Percentiles rank a stretch among this genome's conserved stretches.
phyloP scores from a whole-genome alignment of 2,329 filamentous ascomycete genomes.

The Phyllachora maydis region DNA sequence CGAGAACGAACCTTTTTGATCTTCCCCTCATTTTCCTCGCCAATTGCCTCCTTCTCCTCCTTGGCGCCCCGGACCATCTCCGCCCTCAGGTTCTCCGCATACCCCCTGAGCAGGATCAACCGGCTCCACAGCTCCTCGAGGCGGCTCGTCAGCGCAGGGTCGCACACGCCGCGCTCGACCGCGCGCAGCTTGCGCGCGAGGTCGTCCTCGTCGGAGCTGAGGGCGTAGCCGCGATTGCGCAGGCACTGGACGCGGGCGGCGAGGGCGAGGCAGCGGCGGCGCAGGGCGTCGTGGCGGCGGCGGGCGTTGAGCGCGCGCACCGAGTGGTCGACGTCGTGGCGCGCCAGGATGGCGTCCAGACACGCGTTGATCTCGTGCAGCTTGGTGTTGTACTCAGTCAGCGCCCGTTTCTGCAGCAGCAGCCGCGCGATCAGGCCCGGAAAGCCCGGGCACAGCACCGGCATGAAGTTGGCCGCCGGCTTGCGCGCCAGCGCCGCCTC shows the following conservation, averaged over 20 bases:
- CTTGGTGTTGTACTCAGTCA: slow-evolving; percentile 47
- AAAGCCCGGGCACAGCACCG: slow-evolving; percentile 58
- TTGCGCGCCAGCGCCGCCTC: slow-evolving; percentile 68
- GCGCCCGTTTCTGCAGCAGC: slow-evolving; percentile 47
- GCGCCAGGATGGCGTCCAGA: slow-evolving; percentile 49
- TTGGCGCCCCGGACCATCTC: slow-evolving; percentile 48
- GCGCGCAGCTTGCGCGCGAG: slow-evolving; percentile 49
- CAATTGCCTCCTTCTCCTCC: slow-evolving; percentile 34
- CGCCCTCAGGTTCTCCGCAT: slow-evolving; percentile 49
- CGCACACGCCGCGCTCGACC: slow-evolving; percentile 49
- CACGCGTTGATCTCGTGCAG: slow-evolving; percentile 65
- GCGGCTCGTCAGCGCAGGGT: slow-evolving; percentile 53
- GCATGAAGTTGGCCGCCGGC: slow-evolving; percentile 56
- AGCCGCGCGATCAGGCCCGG: slow-evolving; percentile 50
- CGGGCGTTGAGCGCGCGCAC: slow-evolving; percentile 54
- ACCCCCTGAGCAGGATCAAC: slow-evolving; percentile 52
- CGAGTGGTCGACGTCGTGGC: slow-evolving; percentile 57
- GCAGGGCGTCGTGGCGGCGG: slow-evolving; percentile 50
- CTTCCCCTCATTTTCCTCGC: slow-evolving; percentile 49
- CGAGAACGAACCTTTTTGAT: slow-evolving; percentile 66
- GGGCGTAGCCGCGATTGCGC: slow-evolving; percentile 60
- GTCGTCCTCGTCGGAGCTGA: slow-evolving; percentile 63
- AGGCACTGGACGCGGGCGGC: slow-evolving; percentile 66
- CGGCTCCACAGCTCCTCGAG: slow-evolving; percentile 77
- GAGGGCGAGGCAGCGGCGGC: slow-evolving; percentile 51